Conservation (phyloP, 768 basidiomycete species). For the Lyophyllum semitale region DNA sequence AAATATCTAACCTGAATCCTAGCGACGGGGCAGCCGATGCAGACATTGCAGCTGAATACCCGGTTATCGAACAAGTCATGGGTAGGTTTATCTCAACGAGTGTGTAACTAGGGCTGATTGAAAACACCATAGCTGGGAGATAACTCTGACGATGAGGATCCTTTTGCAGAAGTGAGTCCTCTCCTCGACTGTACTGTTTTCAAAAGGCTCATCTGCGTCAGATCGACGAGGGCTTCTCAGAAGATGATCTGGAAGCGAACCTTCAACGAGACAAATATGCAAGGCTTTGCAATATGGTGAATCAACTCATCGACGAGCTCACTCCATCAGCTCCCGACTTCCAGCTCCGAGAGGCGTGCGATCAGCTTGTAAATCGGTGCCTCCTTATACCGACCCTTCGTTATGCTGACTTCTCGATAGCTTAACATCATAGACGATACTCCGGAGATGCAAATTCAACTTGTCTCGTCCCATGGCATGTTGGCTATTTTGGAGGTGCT, state of each 20-base stretch:
- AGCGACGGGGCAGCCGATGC: constrained; percentile 63
- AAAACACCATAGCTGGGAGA: constrained; percentile 61
- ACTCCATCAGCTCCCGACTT: constrained; percentile 81
- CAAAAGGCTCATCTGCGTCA: constrained; percentile 25
- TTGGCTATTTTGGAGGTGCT: constrained; percentile 92
- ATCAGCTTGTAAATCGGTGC: constrained; percentile 71
- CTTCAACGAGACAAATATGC: constrained; percentile 93
- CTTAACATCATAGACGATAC: constrained; percentile 73
- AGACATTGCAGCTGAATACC: constrained; percentile 84
- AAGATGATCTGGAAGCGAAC: constrained; percentile 91
- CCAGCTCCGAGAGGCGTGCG: constrained; percentile 80
- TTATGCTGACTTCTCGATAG: constrained; percentile 38
- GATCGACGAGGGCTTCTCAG: constrained; percentile 93
- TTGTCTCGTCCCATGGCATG: constrained; percentile 94
- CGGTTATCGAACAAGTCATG: constrained; percentile 88
- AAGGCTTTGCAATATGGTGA: constrained; percentile 77
- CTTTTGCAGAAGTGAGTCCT: constrained; percentile 81
- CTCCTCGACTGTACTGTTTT: background rate
- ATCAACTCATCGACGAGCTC: constrained; percentile 84
- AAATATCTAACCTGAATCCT: constrained; percentile 6
- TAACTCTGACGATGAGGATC: constrained; percentile 89
- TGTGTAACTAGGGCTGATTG: background rate
- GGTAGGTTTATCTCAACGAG: constrained; percentile 42
- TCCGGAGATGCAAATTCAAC: constrained; percentile 84
- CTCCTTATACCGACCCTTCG: background rate